phyloP scores from a whole-genome alignment of 2,329 filamentous ascomycete species.

The Aspergillus calidoustus region DNA sequence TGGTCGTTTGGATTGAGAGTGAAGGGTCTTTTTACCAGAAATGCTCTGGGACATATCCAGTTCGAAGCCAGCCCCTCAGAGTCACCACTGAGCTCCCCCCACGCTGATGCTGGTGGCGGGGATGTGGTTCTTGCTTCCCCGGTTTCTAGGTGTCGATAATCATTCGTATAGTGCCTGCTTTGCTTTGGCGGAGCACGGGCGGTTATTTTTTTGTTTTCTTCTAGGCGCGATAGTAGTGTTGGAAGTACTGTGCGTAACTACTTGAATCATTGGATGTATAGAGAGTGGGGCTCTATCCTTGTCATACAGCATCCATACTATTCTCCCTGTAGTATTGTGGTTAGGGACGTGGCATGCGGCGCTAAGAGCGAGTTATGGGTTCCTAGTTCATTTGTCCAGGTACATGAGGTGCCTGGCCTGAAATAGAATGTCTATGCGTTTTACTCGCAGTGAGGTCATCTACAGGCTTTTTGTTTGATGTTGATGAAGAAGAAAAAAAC shows the following conservation, averaged over 20 bases:
- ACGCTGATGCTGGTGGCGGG: not conserved
- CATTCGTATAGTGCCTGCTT: not conserved
- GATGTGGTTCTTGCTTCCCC: not conserved
- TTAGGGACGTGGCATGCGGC: not conserved
- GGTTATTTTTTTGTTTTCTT: not conserved
- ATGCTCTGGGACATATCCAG: not conserved
- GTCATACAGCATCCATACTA: too few relatives aligned
- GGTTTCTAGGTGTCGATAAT: not conserved
- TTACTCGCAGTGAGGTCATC: not conserved
- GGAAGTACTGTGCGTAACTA: not conserved
- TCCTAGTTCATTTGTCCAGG: not conserved
- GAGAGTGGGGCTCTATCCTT: too few relatives aligned
- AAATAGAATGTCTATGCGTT: not conserved
- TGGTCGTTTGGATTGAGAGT: too few relatives aligned
- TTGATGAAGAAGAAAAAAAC: not conserved
- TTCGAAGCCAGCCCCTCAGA: too few relatives aligned
- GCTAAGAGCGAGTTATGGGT: not conserved
- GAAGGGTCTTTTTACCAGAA: not conserved
- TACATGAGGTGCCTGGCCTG: not conserved
- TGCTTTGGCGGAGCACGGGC: too few relatives aligned
- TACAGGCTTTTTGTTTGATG: not conserved
- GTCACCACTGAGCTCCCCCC: not conserved
- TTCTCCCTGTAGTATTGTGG: too few relatives aligned
- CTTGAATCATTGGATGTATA: not conserved
- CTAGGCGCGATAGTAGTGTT: not conserved